A percentile compares a stretch with the other conserved stretches of the same genome.
Evolutionary conservation across 2,329 filamentous ascomycete genomes (phyloP).

Genomic region (Fusarium austroafricanum): DNA sequence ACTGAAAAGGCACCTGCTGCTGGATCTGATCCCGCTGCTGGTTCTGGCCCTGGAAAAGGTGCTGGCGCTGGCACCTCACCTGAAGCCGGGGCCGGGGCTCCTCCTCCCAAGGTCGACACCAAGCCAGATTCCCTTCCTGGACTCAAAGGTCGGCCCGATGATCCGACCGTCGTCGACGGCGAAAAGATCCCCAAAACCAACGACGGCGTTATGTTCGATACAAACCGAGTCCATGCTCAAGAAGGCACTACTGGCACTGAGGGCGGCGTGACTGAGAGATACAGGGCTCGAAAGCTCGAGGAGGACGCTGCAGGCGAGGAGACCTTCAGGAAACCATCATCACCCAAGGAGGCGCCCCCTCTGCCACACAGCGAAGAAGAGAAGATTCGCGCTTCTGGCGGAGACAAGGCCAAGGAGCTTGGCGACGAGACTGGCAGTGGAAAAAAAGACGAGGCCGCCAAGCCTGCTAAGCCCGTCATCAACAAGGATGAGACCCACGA

Average conservation of each 20-base stretch:
- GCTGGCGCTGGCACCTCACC: not conserved
- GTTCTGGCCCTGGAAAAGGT: slow-evolving; percentile 3
- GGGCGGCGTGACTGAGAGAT: slow-evolving; percentile 89
- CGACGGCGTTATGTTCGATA: slow-evolving; percentile 94
- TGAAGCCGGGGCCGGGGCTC: slow-evolving; percentile 11
- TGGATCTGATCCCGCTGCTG: slow-evolving; percentile 18
- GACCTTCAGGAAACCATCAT: slow-evolving; percentile 79
- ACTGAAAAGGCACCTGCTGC: slow-evolving; percentile 37
- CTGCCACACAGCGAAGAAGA: slow-evolving; percentile 84
- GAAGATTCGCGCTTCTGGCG: slow-evolving; percentile 64
- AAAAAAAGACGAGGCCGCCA: slow-evolving; percentile 26
- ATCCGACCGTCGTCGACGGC: slow-evolving; percentile 67
- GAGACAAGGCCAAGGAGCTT: slow-evolving; percentile 25
- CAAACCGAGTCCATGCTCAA: slow-evolving; percentile 78
- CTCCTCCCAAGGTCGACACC: slow-evolving; percentile 41
- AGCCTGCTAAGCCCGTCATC: slow-evolving; percentile 49
- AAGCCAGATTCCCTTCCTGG: slow-evolving; percentile 55
- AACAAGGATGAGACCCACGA: slow-evolving; percentile 53
- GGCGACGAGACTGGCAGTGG: not conserved
- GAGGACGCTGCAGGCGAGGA: slow-evolving; percentile 74
- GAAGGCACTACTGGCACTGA: slow-evolving; percentile 89
- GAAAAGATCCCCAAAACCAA: slow-evolving; percentile 72
- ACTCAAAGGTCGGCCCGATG: slow-evolving; percentile 62
- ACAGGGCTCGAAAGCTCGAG: slow-evolving; percentile 76
- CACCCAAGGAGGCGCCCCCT: slow-evolving; percentile 86